Evolutionary conservation across 129 eudicot genomes (phyloP).

Genomic region (Flaveria ramosissima): DNA sequence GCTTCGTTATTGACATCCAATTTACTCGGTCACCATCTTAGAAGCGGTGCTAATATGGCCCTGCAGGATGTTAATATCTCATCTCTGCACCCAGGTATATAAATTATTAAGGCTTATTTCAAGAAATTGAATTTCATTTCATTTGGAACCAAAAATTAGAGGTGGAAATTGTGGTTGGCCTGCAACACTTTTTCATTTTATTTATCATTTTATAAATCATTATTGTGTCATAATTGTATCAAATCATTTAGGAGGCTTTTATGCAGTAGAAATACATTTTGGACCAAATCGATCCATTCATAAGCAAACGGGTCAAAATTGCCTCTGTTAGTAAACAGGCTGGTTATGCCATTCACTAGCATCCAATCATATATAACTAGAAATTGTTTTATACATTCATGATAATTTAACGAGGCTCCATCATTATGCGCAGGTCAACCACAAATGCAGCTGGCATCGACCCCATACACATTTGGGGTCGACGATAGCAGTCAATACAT

Average conservation of each 20-base stretch:
- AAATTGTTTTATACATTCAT: not conserved
- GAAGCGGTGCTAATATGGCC: constrained; percentile 25
- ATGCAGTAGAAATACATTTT: not conserved
- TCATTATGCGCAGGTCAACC: constrained; percentile 31
- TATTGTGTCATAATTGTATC: not conserved
- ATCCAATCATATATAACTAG: not conserved
- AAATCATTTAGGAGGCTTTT: not conserved
- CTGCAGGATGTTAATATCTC: constrained; percentile 28
- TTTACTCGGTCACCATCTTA: constrained; percentile 25
- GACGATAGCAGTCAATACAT: constrained; percentile 17
- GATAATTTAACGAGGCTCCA: not conserved
- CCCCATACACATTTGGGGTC: constrained; percentile 17
- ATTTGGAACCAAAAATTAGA: not conserved
- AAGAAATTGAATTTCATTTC: not conserved
- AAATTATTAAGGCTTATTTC: not conserved
- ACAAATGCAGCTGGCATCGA: constrained; percentile 29
- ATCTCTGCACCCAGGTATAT: constrained; percentile 40
- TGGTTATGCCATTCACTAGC: not conserved
- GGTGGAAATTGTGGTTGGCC: not conserved
- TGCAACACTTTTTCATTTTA: not conserved
- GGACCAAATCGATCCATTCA: not conserved
- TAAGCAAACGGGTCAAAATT: not conserved
- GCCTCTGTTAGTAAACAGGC: not conserved
- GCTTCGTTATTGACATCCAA: constrained; percentile 28
- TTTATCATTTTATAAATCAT: not conserved